Base-by-base conservation (phyloP, 768 basidiomycete species). In the Pulveroboletus ravenelii region DNA sequence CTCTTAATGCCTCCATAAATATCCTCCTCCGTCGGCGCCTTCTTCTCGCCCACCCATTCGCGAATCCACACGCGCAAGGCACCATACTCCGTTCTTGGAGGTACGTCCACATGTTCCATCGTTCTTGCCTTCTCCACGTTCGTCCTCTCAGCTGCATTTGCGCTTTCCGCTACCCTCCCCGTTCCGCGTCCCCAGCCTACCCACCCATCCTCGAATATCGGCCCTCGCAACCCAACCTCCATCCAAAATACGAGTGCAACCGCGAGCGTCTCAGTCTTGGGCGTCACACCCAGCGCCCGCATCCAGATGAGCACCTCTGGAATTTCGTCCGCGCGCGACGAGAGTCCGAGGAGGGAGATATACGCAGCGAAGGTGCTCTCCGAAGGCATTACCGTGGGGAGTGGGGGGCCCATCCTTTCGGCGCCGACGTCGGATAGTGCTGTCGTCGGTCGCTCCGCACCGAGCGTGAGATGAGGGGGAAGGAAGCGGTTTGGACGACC, bases 261-360 rank as follows among this genome's bases (percentile, higher is more conserved):
- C 2, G 81, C 77, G 12, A 93, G 65, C 14, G 85, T 84, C 36
- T 72, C 66, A 25, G 60, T 64, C n/a, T 72, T 70, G 1, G 89
- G 88, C 38, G 45, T 35, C 10, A 91, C 68, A 0, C 65, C 65
- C 35, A 89, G 57, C 14, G 71, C 72, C 7, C 77, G 75, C 88
- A 89, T 90, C 88, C 91, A 91, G 17, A 78, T 80, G 1, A 93
- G 64, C 12, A 73, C 72, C 12, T 78, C 72, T 0, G 89, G 84
- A 27, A 93, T 83, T 64, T 90, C 85, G 0, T 67, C 60, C 9
- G 78, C 72, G 2, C 72, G 71, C 1, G 70, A 68, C 12, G 72
- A 71, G 5, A 77, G 62, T 1, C 81, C 84, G 7, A 89, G 73
- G 4, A 89, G 70, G 45, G 74, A 59, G n/a, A 90, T 72, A 51